Conservation (phyloP, 768 basidiomycete genomes). For the Russula virescens region DNA sequence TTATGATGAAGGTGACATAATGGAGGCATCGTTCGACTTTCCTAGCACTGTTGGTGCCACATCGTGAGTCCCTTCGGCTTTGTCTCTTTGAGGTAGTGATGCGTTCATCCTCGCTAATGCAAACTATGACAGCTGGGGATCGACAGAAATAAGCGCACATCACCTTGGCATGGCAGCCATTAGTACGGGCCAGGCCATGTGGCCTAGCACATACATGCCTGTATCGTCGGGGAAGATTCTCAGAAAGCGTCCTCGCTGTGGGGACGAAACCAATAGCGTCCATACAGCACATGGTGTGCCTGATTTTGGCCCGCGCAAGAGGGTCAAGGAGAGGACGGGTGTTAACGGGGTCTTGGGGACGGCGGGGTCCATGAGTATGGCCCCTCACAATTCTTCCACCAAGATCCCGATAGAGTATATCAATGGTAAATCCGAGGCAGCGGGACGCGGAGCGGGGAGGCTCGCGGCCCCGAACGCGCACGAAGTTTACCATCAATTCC, state of each 20-base stretch:
- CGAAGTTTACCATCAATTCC: neutral
- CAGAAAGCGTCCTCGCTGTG: neutral
- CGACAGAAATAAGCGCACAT: neutral
- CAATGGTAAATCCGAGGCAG: neutral
- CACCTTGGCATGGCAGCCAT: neutral
- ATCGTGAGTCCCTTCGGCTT: too few species aligned
- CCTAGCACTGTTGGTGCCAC: too few species aligned
- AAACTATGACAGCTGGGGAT: neutral
- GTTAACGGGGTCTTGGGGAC: neutral
- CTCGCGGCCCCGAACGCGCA: neutral
- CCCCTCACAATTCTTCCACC: neutral
- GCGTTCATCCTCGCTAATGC: neutral
- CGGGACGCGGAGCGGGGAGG: conserved; percentile 3
- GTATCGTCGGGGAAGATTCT: too few species aligned
- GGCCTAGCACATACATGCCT: neutral
- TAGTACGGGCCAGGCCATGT: neutral
- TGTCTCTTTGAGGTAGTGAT: too few species aligned
- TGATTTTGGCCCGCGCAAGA: neutral
- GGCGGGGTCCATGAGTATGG: neutral
- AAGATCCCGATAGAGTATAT: neutral
- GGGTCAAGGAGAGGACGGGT: neutral
- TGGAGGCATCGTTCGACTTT: too few species aligned
- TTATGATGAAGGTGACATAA: too few species aligned
- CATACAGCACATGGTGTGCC: too few species aligned
- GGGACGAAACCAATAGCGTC: too few species aligned